Percentiles rank a stretch among this genome's conserved stretches.
These are phyloP conservation scores for Dovyalis caffra DNA, from an alignment of 345 rosid species.

Conservation along the genomic window DNA sequence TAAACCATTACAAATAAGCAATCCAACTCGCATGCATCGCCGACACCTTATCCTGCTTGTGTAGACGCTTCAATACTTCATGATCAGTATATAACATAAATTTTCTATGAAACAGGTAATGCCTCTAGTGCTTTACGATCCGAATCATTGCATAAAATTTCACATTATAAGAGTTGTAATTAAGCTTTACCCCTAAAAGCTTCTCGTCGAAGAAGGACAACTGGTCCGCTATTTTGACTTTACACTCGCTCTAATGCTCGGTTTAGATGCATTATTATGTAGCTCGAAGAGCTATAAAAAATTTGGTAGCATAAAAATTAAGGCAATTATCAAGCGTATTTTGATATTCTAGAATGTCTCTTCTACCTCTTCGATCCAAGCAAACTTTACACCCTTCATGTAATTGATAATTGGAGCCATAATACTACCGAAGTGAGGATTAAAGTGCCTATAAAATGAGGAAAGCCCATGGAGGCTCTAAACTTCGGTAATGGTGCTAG, in stretches of 20 bases:
- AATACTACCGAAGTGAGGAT: not conserved
- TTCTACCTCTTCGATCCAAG: too few relatives aligned
- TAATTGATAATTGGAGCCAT: too few relatives aligned
- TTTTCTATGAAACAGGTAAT: conserved; percentile 1
- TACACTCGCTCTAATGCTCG: not conserved
- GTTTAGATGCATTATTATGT: too few relatives aligned
- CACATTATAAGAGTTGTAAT: not conserved
- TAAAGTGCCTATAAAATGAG: not conserved
- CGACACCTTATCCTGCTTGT: not conserved
- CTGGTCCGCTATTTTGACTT: too few relatives aligned
- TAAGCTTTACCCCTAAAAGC: not conserved
- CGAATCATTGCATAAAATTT: not conserved
- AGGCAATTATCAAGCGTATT: too few relatives aligned
- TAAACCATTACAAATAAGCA: not conserved
- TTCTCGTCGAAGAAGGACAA: too few relatives aligned
- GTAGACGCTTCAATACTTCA: too few relatives aligned
- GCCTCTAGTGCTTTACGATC: not conserved
- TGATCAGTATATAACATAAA: not conserved
- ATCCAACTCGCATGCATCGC: not conserved
- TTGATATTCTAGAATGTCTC: not conserved
- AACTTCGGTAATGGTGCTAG: not conserved
- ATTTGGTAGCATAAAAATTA: too few relatives aligned
- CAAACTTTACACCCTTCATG: too few relatives aligned
- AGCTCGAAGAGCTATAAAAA: too few relatives aligned
- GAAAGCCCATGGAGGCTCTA: not conserved